phyloP scores from a whole-genome alignment of 345 rosid species.

The Syzygium grande region DNA sequence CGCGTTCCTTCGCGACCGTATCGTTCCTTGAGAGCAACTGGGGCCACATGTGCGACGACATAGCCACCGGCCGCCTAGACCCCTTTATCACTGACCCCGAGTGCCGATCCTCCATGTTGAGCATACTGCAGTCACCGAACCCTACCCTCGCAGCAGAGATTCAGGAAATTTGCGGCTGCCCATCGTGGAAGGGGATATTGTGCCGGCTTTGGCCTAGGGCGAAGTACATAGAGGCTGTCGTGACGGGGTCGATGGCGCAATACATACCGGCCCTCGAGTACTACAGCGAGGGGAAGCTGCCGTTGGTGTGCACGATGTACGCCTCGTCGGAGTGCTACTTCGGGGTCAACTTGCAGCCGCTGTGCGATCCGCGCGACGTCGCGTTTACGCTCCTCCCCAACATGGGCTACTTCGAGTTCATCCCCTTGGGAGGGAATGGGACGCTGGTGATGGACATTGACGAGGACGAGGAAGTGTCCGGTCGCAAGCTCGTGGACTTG shows the following conservation, averaged over 20 bases:
- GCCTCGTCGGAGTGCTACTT: constrained; percentile 71
- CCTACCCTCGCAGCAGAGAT: constrained; percentile 45
- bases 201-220: constrained; percentile 57
- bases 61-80: constrained; percentile 33
- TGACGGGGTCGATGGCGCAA: constrained; percentile 69
- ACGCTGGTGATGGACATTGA: constrained; percentile 18
- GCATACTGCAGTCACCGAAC: constrained; percentile 21
- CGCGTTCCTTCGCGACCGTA: constrained; percentile 44
- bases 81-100: constrained; percentile 33
- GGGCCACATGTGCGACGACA: constrained; percentile 41
- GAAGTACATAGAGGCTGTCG: constrained; percentile 61
- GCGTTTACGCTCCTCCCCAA: constrained; percentile 55
- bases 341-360: constrained; percentile 58
- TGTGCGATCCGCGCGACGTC: constrained; percentile 47
- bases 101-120: constrained; percentile 32
- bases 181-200: constrained; percentile 58
- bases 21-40: constrained; percentile 57
- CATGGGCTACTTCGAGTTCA: constrained; percentile 59
- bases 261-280: constrained; percentile 51
- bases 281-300: constrained; percentile 47
- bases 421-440: constrained; percentile 47
- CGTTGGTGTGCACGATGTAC: constrained; percentile 56
- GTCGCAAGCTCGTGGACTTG: constrained; percentile 39
- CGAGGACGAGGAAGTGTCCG: constrained; percentile 36
- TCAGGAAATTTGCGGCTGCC: constrained; percentile 31